Evolutionary conservation across 164 flowering plant species (phyloP).

Genomic region (Piper betle): DNA sequence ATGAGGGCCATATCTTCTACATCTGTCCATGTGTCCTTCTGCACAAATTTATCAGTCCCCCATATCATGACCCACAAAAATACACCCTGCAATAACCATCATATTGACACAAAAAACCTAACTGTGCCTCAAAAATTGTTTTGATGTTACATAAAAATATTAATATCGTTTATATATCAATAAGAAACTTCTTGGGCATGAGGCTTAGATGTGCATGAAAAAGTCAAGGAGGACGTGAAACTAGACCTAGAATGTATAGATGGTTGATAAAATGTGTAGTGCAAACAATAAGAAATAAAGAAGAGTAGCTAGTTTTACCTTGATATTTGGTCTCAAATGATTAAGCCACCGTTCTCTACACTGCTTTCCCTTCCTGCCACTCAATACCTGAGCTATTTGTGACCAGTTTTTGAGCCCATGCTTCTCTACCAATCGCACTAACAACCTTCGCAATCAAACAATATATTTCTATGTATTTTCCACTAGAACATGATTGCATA

Average conservation of each 20-base stretch:
- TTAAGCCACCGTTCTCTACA: conserved; percentile 96
- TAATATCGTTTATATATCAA: too few species aligned
- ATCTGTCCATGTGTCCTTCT: conserved; percentile 75
- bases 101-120: too few species aligned
- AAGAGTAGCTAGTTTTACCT: conserved; percentile 49
- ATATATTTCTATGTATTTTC: too few species aligned
- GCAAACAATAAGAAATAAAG: neutral
- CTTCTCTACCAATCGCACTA: conserved; percentile 51
- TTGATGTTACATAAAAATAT: too few species aligned
- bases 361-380: conserved; percentile 77
- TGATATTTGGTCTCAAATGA: conserved; percentile 76
- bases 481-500: too few species aligned
- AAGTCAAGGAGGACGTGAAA: too few species aligned
- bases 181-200: too few species aligned
- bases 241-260: too few species aligned
- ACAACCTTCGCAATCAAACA: conserved; percentile 25
- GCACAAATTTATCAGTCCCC: conserved; percentile 3
- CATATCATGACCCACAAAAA: neutral
- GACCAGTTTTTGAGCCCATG: conserved; percentile 80
- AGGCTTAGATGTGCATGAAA: too few species aligned
- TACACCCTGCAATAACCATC: neutral
- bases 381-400: conserved; percentile 51
- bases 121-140: too few species aligned
- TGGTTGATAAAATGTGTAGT: too few species aligned
- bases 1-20: conserved; percentile 64